Conservation (phyloP, 257 asterid genomes). For the Scutellaria barbata region DNA sequence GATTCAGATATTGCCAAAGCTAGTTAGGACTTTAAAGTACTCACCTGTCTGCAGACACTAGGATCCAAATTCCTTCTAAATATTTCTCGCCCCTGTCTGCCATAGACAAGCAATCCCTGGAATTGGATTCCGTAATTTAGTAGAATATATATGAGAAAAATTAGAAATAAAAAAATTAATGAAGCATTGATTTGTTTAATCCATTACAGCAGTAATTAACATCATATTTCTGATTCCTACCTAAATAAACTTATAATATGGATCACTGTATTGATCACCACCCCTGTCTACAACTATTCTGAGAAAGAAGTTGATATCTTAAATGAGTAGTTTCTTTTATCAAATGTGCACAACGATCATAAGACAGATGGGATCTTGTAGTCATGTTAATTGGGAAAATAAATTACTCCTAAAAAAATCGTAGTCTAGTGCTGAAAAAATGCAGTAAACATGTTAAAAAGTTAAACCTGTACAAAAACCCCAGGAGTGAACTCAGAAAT, state of each 20-base stretch:
- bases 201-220: slow-evolving; percentile 1
- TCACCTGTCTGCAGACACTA: slow-evolving; percentile 79
- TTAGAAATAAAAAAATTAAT: background rate
- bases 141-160: slow-evolving; percentile 24
- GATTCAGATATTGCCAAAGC: slow-evolving; percentile 18
- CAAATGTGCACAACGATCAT: slow-evolving; percentile 7
- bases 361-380: slow-evolving; percentile 20
- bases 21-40: slow-evolving; percentile 22
- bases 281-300: background rate
- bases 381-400: slow-evolving; percentile 24
- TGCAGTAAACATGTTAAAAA: slow-evolving; percentile 6
- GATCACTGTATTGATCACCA: slow-evolving; percentile 8
- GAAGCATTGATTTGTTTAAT: background rate
- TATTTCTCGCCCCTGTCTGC: slow-evolving; percentile 92
- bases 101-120: slow-evolving; percentile 98
- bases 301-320: slow-evolving; percentile 7
- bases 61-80: slow-evolving; percentile 79
- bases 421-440: slow-evolving; percentile 2
- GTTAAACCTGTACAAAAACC: slow-evolving; percentile 84
- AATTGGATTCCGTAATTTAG: slow-evolving; percentile 33
- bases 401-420: background rate
- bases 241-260: background rate
- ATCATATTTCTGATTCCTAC: slow-evolving; percentile 26
- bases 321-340: slow-evolving; percentile 11
- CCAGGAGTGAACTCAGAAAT: slow-evolving; percentile 86